A percentile compares a stretch with the other conserved stretches of the same genome.
Conservation (phyloP, 2,329 filamentous ascomycete genomes). For the Arthrobotrys entomopaga region DNA sequence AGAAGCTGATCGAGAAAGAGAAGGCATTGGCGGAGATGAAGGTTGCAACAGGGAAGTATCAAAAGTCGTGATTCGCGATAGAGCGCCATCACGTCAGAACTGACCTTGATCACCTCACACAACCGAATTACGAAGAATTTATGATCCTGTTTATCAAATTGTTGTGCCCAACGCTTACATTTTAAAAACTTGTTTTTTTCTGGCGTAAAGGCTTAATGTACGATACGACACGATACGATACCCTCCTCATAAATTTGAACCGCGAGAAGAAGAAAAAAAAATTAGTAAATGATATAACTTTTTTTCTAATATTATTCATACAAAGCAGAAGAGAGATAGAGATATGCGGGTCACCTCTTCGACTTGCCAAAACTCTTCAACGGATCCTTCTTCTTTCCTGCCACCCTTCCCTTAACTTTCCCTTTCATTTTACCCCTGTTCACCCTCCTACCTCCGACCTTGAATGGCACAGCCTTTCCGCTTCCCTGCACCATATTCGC, state of each 20-base stretch:
- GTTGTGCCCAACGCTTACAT: constrained; percentile 15
- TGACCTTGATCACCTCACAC: constrained; percentile 39
- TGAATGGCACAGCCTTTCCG: constrained; percentile 70
- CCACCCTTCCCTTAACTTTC: constrained; percentile 60
- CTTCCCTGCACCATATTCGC: constrained; percentile 75
- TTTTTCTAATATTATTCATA: not conserved
- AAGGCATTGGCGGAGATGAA: constrained; percentile 58
- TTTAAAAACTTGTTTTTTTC: constrained; percentile 26
- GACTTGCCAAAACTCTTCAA: constrained; percentile 49
- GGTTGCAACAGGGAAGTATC: constrained; percentile 51
- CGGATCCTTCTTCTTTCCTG: constrained; percentile 66
- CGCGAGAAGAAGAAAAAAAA: not conserved
- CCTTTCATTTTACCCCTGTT: constrained; percentile 65
- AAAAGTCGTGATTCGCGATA: constrained; percentile 23
- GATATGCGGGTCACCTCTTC: constrained; percentile 35
- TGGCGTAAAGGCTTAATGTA: constrained; percentile 11
- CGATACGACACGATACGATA: constrained; percentile 36
- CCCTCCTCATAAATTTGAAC: constrained; percentile 23
- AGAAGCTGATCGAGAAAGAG: constrained; percentile 58
- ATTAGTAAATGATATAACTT: constrained; percentile 10
- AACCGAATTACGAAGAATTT: constrained; percentile 11
- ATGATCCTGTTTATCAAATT: constrained; percentile 26
- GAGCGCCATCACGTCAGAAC: constrained; percentile 41
- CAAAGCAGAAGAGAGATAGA: not conserved
- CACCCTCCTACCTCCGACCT: constrained; percentile 65